phyloP scores from a whole-genome alignment of 73 alveolate species.

The Stentor coeruleus region DNA sequence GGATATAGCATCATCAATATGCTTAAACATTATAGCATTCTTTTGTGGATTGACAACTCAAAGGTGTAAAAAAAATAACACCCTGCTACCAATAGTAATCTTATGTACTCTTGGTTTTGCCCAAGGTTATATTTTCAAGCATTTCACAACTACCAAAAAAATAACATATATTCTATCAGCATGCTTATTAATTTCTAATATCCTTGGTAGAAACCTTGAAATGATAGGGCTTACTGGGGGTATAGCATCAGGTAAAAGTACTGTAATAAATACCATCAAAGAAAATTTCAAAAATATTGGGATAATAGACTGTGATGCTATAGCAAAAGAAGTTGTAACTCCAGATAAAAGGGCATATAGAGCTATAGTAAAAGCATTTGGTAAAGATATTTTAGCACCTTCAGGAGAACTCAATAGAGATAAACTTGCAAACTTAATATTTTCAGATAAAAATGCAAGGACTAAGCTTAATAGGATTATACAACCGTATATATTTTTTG shows the following conservation, averaged over 20 bases:
- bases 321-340: constrained; percentile 67
- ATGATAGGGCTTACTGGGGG: constrained; percentile 73
- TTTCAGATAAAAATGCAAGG: constrained; percentile 46
- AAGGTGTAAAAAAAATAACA: neutral
- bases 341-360: constrained; percentile 54
- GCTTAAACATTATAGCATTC: neutral
- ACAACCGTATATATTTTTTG: constrained; percentile 57
- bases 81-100: neutral
- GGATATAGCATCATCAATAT: neutral
- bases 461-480: constrained; percentile 43
- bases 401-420: constrained; percentile 62
- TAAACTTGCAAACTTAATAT: constrained; percentile 62
- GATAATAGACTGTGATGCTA: constrained; percentile 71
- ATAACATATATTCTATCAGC: neutral
- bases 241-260: constrained; percentile 77
- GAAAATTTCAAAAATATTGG: constrained; percentile 30
- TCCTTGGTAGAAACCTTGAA: constrained; percentile 44
- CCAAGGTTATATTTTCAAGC: neutral
- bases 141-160: neutral
- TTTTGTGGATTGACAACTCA: neutral
- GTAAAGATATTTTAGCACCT: constrained; percentile 47
- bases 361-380: constrained; percentile 46
- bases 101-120: neutral
- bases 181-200: neutral
- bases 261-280: constrained; percentile 49